Conservation (phyloP, 352 stramenopile genomes). For the Phytopythium sindhum region DNA sequence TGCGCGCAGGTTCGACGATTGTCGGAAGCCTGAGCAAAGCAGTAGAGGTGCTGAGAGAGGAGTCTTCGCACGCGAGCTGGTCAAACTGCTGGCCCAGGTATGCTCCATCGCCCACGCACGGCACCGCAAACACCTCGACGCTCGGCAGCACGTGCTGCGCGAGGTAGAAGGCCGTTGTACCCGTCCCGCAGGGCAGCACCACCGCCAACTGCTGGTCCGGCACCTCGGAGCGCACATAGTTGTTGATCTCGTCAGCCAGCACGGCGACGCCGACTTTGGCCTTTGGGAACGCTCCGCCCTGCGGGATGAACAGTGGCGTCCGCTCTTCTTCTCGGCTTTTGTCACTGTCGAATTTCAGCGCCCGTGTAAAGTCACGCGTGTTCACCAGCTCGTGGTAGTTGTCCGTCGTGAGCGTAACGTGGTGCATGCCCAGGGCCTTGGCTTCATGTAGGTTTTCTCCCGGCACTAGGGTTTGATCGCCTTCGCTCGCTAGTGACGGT, state of each 20-base stretch:
- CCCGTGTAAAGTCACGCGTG: constrained; percentile 34
- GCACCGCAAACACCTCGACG: constrained; percentile 54
- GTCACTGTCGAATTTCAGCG: constrained; percentile 7
- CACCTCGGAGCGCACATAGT: constrained; percentile 30
- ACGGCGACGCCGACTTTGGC: constrained; percentile 53
- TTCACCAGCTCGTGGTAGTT: constrained; percentile 43
- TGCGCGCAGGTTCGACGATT: constrained; percentile 43
- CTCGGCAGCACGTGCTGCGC: constrained; percentile 52
- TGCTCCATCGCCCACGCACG: constrained; percentile 60
- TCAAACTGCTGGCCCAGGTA: constrained; percentile 63
- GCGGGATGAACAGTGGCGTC: constrained; percentile 49
- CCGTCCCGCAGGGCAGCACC: constrained; percentile 70
- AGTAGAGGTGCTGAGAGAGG: constrained; percentile 4
- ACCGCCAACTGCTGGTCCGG: constrained; percentile 41
- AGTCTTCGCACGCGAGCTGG: constrained; percentile 30
- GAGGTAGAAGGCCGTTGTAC: constrained; percentile 78
- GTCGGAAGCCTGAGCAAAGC: constrained; percentile 17
- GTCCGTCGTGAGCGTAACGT: constrained; percentile 41
- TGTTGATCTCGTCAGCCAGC: constrained; percentile 71
- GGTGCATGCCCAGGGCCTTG: constrained; percentile 56
- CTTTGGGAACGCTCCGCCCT: constrained; percentile 64
- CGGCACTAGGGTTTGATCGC: not conserved
- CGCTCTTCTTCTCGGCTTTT: not conserved
- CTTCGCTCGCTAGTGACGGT: not conserved
- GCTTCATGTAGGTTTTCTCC: constrained; percentile 47